Conservation (phyloP, 805 yeast species). For the Metschnikowia anglica region DNA sequence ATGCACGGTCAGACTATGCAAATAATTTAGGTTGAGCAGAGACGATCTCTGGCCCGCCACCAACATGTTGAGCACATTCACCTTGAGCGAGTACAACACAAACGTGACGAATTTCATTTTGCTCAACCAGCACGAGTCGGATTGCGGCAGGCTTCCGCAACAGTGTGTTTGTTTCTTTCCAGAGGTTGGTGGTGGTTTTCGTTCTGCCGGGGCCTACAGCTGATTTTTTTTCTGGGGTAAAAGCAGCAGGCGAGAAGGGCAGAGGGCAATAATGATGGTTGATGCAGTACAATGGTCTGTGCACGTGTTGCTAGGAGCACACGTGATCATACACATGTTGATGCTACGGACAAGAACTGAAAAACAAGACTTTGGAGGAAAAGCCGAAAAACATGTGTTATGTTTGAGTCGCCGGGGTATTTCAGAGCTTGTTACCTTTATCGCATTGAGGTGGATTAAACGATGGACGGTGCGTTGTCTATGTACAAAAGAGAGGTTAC, state of each 20-base stretch:
- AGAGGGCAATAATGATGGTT: too few relatives aligned
- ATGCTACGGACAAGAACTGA: too few relatives aligned
- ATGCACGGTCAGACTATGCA: constrained; percentile 34
- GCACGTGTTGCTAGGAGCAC: neutral
- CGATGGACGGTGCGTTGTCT: constrained; percentile 2
- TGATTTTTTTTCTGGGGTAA: neutral
- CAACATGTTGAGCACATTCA: constrained; percentile 37
- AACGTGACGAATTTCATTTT: constrained; percentile 36
- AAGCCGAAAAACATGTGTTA: too few relatives aligned
- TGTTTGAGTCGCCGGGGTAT: too few relatives aligned
- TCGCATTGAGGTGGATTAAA: too few relatives aligned
- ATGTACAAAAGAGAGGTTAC: constrained; percentile 9
- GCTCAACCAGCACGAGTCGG: neutral
- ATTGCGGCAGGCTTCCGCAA: neutral
- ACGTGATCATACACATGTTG: neutral
- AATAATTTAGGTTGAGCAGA: constrained; percentile 31
- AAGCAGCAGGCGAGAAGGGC: too few relatives aligned
- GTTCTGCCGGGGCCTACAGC: too few relatives aligned
- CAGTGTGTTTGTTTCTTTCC: too few relatives aligned
- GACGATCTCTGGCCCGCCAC: constrained; percentile 34
- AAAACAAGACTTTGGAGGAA: too few relatives aligned
- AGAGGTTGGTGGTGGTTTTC: too few relatives aligned
- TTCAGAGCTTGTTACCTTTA: neutral
- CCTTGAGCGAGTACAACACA: constrained; percentile 36
- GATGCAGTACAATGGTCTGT: neutral